These are phyloP conservation scores for Tubosaeta sp. DNA, from an alignment of 768 basidiomycete species.

Conservation along the genomic window DNA sequence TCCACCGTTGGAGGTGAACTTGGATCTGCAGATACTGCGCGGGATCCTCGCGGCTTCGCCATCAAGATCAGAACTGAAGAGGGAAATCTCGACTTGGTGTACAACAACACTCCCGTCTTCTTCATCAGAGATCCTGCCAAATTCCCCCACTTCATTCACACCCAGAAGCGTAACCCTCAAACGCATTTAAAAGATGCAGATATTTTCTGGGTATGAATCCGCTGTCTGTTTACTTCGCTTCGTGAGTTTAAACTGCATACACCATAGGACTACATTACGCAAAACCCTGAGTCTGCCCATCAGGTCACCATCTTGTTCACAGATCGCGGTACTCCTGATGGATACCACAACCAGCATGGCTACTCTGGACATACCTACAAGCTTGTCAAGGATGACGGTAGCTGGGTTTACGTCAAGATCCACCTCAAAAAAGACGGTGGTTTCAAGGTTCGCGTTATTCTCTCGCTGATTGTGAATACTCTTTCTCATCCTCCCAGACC, in stretches of 20 bases:
- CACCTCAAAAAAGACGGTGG: constrained; percentile 78
- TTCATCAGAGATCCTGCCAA: constrained; percentile 83
- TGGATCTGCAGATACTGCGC: constrained; percentile 88
- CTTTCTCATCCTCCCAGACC: constrained; percentile 41
- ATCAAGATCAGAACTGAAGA: constrained; percentile 85
- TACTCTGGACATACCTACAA: constrained; percentile 94
- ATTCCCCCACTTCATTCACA: constrained; percentile 95
- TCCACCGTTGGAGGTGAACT: constrained; percentile 89
- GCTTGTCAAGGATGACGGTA: constrained; percentile 79
- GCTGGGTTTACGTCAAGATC: constrained; percentile 83
- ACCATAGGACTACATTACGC: constrained; percentile 77
- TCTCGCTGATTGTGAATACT: background rate
- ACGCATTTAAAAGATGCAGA: constrained; percentile 88
- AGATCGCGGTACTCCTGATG: constrained; percentile 93
- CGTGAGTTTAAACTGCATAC: background rate
- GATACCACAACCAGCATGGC: constrained; percentile 83
- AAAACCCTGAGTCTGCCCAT: constrained; percentile 87
- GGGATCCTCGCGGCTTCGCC: constrained; percentile 93
- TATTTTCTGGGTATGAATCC: constrained; percentile 66
- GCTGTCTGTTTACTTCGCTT: background rate
- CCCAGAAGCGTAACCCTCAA: constrained; percentile 87
- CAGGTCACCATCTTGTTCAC: constrained; percentile 89
- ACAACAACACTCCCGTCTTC: constrained; percentile 92
- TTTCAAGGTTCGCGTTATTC: constrained; percentile 53
- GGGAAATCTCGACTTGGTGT: constrained; percentile 90